Evolutionary conservation across 345 rosid genomes (phyloP).

Genomic region (Hibiscus syriacus): DNA sequence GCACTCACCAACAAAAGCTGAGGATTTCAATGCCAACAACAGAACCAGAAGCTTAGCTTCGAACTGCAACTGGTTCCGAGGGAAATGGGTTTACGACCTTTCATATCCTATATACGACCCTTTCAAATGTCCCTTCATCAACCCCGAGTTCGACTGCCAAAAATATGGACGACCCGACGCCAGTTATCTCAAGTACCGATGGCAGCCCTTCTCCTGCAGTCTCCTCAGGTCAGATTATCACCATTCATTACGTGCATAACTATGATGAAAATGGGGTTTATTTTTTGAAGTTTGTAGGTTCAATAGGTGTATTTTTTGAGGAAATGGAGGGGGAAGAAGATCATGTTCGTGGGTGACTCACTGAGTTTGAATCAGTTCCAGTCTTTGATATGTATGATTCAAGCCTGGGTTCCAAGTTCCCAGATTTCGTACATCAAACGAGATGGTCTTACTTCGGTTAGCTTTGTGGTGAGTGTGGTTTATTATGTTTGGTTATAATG

Average conservation of each 20-base stretch:
- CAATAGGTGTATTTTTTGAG: conserved; percentile 65
- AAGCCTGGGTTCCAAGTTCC: conserved; percentile 63
- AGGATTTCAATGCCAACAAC: not conserved
- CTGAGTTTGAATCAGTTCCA: conserved; percentile 77
- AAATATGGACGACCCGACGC: conserved; percentile 48
- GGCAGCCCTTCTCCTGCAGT: conserved; percentile 56
- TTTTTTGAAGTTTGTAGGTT: conserved; percentile 32
- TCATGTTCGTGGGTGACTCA: conserved; percentile 97
- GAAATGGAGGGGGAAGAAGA: conserved; percentile 87
- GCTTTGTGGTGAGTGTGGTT: conserved; percentile 43
- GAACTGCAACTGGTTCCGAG: conserved; percentile 41
- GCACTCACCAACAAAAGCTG: conserved; percentile 23
- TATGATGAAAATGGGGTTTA: no score
- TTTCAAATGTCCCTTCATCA: conserved; percentile 50
- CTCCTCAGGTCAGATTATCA: conserved; percentile 35
- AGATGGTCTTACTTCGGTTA: conserved; percentile 48
- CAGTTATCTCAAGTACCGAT: conserved; percentile 44
- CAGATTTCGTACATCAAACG: conserved; percentile 33
- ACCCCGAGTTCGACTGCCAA: conserved; percentile 47
- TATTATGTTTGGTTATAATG: no score
- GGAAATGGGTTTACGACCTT: conserved; percentile 53
- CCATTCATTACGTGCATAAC: no score
- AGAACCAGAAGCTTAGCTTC: conserved; percentile 19
- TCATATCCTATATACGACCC: conserved; percentile 44
- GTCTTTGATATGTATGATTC: conserved; percentile 71